Base-by-base conservation (phyloP, 2,329 filamentous ascomycete species). In the Atkinsonella texensis region DNA sequence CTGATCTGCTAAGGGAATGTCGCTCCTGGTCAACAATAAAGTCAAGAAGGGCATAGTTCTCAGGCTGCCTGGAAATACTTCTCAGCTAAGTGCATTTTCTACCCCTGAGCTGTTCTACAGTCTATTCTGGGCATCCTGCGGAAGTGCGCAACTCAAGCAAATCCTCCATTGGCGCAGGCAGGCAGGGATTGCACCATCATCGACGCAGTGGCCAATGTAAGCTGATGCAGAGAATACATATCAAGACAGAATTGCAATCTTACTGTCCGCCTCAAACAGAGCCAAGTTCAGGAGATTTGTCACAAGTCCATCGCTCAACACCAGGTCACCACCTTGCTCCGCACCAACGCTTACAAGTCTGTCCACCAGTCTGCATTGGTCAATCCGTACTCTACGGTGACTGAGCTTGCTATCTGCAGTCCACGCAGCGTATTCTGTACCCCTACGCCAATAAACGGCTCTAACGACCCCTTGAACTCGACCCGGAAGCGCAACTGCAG, bases 371-470 rank as follows among this genome's bases (percentile, higher is more conserved):
- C 15, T 5, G 18, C 33, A 40, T 50, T 1, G 23, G 23, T 23
- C 15, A 17, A 31, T 1, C 20, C 20, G 20, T 23, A 4, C 20
- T 23, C 20, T 4, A 23, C 20, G 20, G 20, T 23, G 4, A 23
- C 13, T 38, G 65, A 73, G 74, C 53, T 64, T 81, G 23, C 70
- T 75, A n/a, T 64, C 81, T 56, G 79, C 81, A 76, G 4, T 64
- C 80, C 56, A 80, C 4, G 20, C 20, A 76, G 65, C 79, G 74
- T 28, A 77, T 80, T 58, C 61, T 80, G 53, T 79, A 74, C 63
- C 80, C 80, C 62, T 70, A 68, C 18, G 63, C 71, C 51, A 81
- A 81, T 63, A 76, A 74, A 59, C 77, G 72, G 66, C 60, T 76
- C 31, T 80, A 15, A 31, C 35, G 43, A 1, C 13, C 38, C 8